Evolutionary conservation across 305 asterid genomes (phyloP), one percentile per base, ranked within the genome.

Genomic region (Fraxinus dipetala): DNA sequence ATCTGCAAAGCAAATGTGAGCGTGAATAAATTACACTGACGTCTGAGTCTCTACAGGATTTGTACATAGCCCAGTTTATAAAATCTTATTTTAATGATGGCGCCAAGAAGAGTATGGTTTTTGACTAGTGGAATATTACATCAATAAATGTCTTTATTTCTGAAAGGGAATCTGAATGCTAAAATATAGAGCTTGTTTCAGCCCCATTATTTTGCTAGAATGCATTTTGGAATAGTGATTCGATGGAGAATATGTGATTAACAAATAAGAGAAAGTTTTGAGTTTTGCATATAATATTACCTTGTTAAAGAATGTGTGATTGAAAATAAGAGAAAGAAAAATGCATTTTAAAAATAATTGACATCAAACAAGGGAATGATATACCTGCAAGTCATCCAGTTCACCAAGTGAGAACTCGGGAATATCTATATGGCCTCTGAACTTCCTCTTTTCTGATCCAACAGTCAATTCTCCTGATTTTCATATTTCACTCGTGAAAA

Each of bases 351-450:
- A 2, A 31, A 31, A 32, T 4, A 32, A 32, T 32, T 32, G 35
- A 1, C 35, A 32, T 32, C 35, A 32, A 32, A 32, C 35, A 32
- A 32, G 35, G 6, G 35, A 32, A 32, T 32, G 1, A 10, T n/a
- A 8, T 90, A 95, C 99, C 99, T 93, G 91, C 88, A 95, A 88
- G 80, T 93, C 98, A 76, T 94, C 99, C 81, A 95, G 89, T 87
- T 95, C 99, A 48, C 99, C 99, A 61, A 90, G 89, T 70, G 99
- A 87, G 89, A 95, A 95, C 81, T 95, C 99, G 1, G 81, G 85
- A 26, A 95, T 83, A 48, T 95, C 99, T 76, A 95, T 81, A 83
- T 91, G 81, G 84, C 96, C 96, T 84, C 91, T 93, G 83, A 94
- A 74, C 81, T 81, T 88, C 91, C 84, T 92, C 59, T 87, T 93